A percentile compares a stretch with the other conserved stretches of the same genome.
Evolutionary conservation across 192 early-diverging fungal genomes (phyloP).

Genomic region (Podila epigama): DNA sequence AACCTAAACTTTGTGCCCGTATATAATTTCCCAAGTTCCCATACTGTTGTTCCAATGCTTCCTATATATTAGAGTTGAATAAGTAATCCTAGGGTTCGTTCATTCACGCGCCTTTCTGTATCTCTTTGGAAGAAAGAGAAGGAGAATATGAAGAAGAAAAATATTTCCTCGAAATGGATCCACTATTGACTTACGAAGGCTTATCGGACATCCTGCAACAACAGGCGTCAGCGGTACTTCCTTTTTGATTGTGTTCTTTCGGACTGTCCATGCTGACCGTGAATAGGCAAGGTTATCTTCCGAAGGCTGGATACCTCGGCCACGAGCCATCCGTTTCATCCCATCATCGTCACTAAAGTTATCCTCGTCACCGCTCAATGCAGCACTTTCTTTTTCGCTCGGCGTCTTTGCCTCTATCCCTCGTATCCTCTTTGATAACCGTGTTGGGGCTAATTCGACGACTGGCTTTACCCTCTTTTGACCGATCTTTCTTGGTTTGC

Average conservation of each 20-base stretch:
- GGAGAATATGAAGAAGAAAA: not conserved
- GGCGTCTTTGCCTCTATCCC: conserved; percentile 17
- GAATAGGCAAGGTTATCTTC: not conserved
- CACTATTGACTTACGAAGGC: conserved; percentile 40
- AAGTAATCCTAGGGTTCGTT: not conserved
- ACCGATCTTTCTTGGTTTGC: too few species aligned
- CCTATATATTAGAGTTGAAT: conserved; percentile 14
- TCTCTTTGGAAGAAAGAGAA: too few species aligned
- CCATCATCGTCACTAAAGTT: not conserved
- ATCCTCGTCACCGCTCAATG: conserved; percentile 10
- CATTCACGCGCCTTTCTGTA: not conserved
- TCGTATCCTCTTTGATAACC: conserved; percentile 42
- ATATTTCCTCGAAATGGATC: not conserved
- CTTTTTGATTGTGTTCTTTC: too few species aligned
- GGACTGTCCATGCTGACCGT: conserved; percentile 23
- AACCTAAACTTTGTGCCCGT: conserved; percentile 46
- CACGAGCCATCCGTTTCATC: not conserved
- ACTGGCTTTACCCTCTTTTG: not conserved
- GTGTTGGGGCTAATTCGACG: not conserved
- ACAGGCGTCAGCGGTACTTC: too few species aligned
- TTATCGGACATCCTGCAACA: conserved; percentile 43
- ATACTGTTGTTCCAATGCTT: conserved; percentile 61
- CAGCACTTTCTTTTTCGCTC: conserved; percentile 24
- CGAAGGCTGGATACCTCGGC: too few species aligned
- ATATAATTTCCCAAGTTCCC: conserved; percentile 53